Base-by-base conservation (phyloP, 31 red algal genomes). In the Endocladia muricata region DNA sequence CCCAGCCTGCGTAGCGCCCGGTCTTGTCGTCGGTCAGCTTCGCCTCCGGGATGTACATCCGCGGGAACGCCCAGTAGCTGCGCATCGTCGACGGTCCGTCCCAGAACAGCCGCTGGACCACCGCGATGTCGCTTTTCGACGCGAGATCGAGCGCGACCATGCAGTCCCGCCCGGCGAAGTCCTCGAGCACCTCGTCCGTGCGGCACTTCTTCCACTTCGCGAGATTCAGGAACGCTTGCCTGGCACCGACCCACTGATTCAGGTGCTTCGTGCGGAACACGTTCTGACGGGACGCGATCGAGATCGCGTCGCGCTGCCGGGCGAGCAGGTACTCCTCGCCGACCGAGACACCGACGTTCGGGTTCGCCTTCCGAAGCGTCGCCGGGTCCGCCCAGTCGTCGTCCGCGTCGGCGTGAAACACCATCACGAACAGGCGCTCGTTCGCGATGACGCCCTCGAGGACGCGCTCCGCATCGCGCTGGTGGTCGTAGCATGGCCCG, bases 261-360 rank as follows among this genome's bases (percentile, higher is more conserved):
- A 59, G 55, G 55, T 59, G 55, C 55, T 59, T 59, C 28, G 55
- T 59, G 55, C 55, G 55, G 55, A 59, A 59, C 28, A 59, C 32
- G 55, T 25, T 59, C 28, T 25, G 28, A 25, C 32, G 28, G 55
- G 28, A 30, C 55, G 55, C 28, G 55, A 31, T 30, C 28, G 28
- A 30, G 55, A 59, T 59, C 28, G 55, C 55, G 55, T 25, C 55
- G 28, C 32, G 28, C 28, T 59, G 55, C 28, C 32, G 28, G 55
- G 28, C 28, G 28, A 25, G 55, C 28, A 59, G 55, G 55, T 30
- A 31, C 55, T 59, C 55, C 32, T 59, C 55, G 55, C 32, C 32
- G 55, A 59, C 55, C 28, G 28, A 31, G 55, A 59, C 55, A 30
- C 55, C 55, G 28, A 59, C 28, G 55, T 30, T 59, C 55, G 55